Conservation (phyloP, 345 rosid genomes). For the Hypericum androsaemum region DNA sequence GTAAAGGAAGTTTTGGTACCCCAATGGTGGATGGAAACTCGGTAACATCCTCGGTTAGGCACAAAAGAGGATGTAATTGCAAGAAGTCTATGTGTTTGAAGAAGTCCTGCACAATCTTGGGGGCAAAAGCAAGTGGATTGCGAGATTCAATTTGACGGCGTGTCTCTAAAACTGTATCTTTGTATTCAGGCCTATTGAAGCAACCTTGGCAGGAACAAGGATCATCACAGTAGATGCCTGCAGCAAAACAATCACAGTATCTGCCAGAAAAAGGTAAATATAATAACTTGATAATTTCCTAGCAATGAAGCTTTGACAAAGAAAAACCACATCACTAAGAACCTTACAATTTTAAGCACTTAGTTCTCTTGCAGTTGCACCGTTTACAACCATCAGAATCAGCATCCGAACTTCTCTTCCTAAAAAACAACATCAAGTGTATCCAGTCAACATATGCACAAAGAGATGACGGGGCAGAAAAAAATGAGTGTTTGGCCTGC, state of each 20-base stretch:
- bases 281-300: background rate
- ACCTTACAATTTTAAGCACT: constrained; percentile 48
- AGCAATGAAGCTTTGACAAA: background rate
- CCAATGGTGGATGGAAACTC: constrained; percentile 15
- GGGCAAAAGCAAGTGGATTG: constrained; percentile 78
- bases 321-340: background rate
- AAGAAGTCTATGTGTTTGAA: constrained; percentile 56
- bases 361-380: constrained; percentile 37
- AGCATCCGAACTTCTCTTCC: constrained; percentile 32
- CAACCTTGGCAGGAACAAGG: constrained; percentile 65
- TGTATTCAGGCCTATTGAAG: constrained; percentile 50
- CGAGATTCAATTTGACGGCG: constrained; percentile 52
- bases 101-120: constrained; percentile 52
- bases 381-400: constrained; percentile 43
- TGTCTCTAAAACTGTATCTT: constrained; percentile 39
- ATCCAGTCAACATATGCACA: constrained; percentile 1
- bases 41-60: constrained; percentile 29
- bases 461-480: background rate
- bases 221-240: constrained; percentile 63
- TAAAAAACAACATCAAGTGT: constrained; percentile 8
- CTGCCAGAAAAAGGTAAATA: constrained; percentile 21
- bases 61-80: constrained; percentile 62
- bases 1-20: constrained; percentile 14
- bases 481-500: constrained; percentile 3
- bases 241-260: constrained; percentile 84